These are phyloP conservation scores for Podila verticillata DNA, from an alignment of 192 early-diverging fungal species.

Conservation along the genomic window DNA sequence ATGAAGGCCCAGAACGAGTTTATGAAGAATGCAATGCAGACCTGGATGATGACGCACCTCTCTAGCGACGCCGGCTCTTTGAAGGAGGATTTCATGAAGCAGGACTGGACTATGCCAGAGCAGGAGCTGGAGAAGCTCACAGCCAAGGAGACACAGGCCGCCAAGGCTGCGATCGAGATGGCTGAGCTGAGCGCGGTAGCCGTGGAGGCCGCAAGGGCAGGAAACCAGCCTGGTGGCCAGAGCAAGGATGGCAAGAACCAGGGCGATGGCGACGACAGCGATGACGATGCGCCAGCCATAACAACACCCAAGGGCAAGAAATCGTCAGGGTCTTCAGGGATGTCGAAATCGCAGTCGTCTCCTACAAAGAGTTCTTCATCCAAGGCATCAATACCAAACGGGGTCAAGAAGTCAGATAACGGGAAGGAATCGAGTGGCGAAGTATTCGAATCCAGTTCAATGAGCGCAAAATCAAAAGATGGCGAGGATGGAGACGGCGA, in stretches of 20 bases:
- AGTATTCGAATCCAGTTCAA: not conserved
- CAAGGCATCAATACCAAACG: conserved; percentile 4
- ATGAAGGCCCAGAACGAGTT: conserved; percentile 36
- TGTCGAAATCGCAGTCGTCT: not conserved
- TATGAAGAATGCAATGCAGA: conserved; percentile 36
- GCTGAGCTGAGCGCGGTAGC: conserved; percentile 40
- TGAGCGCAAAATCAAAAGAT: not conserved
- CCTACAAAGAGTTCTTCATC: conserved; percentile 12
- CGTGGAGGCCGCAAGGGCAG: conserved; percentile 30
- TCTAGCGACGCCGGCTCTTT: not conserved
- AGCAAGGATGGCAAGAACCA: conserved; percentile 37
- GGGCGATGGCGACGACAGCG: conserved; percentile 40
- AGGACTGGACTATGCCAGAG: conserved; percentile 35
- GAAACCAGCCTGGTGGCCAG: conserved; percentile 35
- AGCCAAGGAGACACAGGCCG: conserved; percentile 19
- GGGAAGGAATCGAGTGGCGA: not conserved
- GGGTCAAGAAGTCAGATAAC: conserved; percentile 4
- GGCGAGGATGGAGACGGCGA: conserved; percentile 25
- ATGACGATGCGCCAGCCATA: conserved; percentile 21
- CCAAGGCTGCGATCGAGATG: conserved; percentile 10
- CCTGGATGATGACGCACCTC: conserved; percentile 41
- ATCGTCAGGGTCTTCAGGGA: not conserved
- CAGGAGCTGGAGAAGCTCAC: conserved; percentile 21
- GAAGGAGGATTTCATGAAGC: conserved; percentile 3
- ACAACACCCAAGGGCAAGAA: conserved; percentile 7